A percentile compares a stretch with the other conserved stretches of the same genome.
Conservation (phyloP, 2,329 filamentous ascomycete species). For the Penicillium sp. region DNA sequence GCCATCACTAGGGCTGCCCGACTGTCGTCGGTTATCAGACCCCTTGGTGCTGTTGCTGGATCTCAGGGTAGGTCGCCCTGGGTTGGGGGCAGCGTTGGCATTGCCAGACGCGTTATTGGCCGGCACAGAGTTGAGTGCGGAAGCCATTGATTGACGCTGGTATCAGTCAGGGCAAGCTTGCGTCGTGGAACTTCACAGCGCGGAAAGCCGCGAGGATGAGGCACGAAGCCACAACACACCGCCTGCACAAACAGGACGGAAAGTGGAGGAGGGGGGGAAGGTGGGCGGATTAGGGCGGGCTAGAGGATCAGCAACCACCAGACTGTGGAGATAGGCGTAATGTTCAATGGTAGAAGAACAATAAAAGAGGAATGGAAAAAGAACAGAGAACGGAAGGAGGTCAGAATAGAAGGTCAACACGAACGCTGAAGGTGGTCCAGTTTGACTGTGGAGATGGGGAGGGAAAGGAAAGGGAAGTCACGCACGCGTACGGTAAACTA, state of each 20-base stretch:
- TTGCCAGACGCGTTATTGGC: conserved; percentile 40
- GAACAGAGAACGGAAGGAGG: conserved; percentile 6
- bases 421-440: conserved; percentile 7
- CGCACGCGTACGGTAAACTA: conserved; percentile 12
- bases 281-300: background rate
- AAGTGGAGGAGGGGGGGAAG: conserved; percentile 11
- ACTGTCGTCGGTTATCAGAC: conserved; percentile 54
- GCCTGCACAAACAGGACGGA: conserved; percentile 34
- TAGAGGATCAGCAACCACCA: conserved; percentile 11
- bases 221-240: conserved; percentile 39
- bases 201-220: conserved; percentile 33
- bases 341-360: conserved; percentile 10
- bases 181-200: conserved; percentile 37
- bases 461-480: background rate
- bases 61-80: conserved; percentile 48
- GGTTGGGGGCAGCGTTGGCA: conserved; percentile 37
- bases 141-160: conserved; percentile 40
- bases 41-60: conserved; percentile 49
- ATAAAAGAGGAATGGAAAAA: conserved; percentile 8
- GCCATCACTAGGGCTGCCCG: conserved; percentile 53
- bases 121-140: conserved; percentile 37
- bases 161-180: conserved; percentile 31
- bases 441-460: background rate
- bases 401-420: conserved; percentile 6
- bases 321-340: conserved; percentile 3